Conservation (phyloP, 257 asterid genomes). For the Primulina eburnea region DNA sequence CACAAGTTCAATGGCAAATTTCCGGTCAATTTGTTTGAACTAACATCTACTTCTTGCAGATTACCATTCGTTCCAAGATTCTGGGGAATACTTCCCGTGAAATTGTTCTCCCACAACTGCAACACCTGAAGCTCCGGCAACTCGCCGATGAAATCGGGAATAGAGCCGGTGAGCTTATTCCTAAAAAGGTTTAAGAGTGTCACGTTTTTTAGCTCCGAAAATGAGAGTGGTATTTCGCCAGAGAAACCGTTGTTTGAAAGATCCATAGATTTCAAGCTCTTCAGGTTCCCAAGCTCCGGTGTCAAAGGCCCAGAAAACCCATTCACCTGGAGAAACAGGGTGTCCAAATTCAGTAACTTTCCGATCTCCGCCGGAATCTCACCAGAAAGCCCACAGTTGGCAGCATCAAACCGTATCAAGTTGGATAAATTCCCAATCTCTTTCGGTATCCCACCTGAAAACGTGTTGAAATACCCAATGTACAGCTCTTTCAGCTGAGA, state of each 20-base stretch:
- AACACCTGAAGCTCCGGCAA: slow-evolving; percentile 75
- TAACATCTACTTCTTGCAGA: slow-evolving; percentile 64
- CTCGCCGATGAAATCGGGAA: slow-evolving; percentile 76
- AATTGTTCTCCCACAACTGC: slow-evolving; percentile 94
- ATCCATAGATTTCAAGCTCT: slow-evolving; percentile 79
- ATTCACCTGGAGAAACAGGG: slow-evolving; percentile 87
- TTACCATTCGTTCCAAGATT: slow-evolving; percentile 69
- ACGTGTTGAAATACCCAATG: slow-evolving; percentile 71
- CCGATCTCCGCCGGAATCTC: slow-evolving; percentile 75
- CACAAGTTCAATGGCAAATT: slow-evolving; percentile 71
- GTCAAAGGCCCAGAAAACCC: slow-evolving; percentile 59
- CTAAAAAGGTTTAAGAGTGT: slow-evolving; percentile 82
- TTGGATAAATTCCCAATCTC: slow-evolving; percentile 68
- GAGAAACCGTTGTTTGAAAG: slow-evolving; percentile 73
- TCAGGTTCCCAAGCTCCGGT: slow-evolving; percentile 68
- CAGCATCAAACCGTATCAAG: slow-evolving; percentile 69
- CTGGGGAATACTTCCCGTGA: slow-evolving; percentile 85
- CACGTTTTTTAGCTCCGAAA: slow-evolving; percentile 61
- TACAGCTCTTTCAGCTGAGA: slow-evolving; percentile 72
- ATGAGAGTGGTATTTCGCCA: slow-evolving; percentile 70
- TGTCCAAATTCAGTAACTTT: slow-evolving; percentile 63
- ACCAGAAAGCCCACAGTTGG: slow-evolving; percentile 80
- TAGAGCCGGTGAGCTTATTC: slow-evolving; percentile 83
- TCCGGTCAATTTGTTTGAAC: slow-evolving; percentile 90
- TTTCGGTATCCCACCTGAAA: slow-evolving; percentile 73